Conservation (phyloP, 352 stramenopile species). For the Elongisporangium prolatum region DNA sequence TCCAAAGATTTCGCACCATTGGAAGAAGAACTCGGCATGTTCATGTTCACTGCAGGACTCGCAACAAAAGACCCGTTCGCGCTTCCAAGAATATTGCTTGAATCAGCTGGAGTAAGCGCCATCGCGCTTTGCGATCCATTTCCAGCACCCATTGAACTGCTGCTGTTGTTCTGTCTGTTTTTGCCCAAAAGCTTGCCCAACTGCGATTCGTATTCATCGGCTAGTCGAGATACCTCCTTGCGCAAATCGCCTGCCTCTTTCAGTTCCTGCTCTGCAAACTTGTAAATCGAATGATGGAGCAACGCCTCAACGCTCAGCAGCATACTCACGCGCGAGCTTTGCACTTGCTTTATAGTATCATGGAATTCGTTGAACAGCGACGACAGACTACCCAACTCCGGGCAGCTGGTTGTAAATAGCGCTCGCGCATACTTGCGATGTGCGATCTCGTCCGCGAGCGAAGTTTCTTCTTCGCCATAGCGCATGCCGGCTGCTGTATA, state of each 20-base stretch:
- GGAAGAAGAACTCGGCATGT: background rate
- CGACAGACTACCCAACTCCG: constrained; percentile 63
- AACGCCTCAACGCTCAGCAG: constrained; percentile 74
- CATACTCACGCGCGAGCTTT: constrained; percentile 82
- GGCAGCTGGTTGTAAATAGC: constrained; percentile 83
- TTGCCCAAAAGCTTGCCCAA: constrained; percentile 81
- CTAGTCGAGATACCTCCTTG: constrained; percentile 58
- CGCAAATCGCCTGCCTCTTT: constrained; percentile 66
- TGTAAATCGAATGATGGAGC: constrained; percentile 55
- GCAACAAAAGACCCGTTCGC: constrained; percentile 1
- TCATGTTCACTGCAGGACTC: constrained; percentile 9
- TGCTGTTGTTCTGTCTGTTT: constrained; percentile 26
- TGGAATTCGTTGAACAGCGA: constrained; percentile 82
- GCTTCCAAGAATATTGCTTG: constrained; percentile 12
- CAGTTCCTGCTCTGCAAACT: constrained; percentile 70
- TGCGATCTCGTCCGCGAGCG: constrained; percentile 66
- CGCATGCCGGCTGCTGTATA: constrained; percentile 59
- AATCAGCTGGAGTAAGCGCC: constrained; percentile 7
- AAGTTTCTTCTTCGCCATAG: constrained; percentile 68
- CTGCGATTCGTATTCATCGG: constrained; percentile 78
- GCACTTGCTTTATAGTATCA: constrained; percentile 73
- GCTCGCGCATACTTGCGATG: constrained; percentile 73
- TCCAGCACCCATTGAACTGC: constrained; percentile 17
- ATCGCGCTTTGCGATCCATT: constrained; percentile 24
- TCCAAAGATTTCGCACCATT: constrained; percentile 37